Evolutionary conservation across 116 monocot genomes (phyloP), one percentile per base, ranked within the genome.

Genomic region (Dioscorea cayenensis): DNA sequence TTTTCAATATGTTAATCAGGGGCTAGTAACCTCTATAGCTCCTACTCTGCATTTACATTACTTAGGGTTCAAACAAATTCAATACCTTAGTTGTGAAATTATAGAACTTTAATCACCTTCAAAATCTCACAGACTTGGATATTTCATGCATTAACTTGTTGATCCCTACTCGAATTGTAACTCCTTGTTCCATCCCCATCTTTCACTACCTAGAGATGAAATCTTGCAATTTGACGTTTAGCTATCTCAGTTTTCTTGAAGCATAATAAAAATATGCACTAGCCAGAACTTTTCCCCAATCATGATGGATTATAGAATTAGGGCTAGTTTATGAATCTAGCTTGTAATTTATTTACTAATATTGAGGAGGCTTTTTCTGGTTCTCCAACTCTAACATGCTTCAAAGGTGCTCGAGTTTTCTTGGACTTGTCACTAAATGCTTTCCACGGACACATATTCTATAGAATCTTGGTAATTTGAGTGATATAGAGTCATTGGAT

Each of bases 291-390:
- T 20, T 90, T n/a, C n/a, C n/a, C n/a, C 90, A 28, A 68, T 59
- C 28, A 92, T n/a, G n/a, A n/a, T n/a, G n/a, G n/a, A n/a, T n/a
- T n/a, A 92, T 76, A 70, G 43, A 27, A 84, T 92, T 68, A 18
- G 89, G 20, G 21, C n/a, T 6, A 82, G n/a, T 60, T 75, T 63
- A 63, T 89, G 66, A 86, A 89, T 67, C 84, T 92, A 66, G 82
- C 92, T 21, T 28, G 36, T 59, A 89, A 92, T 67, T 55, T 29
- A 38, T 80, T 92, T 58, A 82, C 84, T 9, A 52, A 32, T 61
- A 59, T 89, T 17, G 84, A 86, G 78, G 22, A 28, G 14, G 59
- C 76, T 59, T 66, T 66, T 2, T 63, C 59, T 21, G 28, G 72
- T 76, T 60, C 72, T 21, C 20, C 73, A 16, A 36, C 69, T 81